Conservation (phyloP, 352 stramenopile species). For the Bremia lactucae region DNA sequence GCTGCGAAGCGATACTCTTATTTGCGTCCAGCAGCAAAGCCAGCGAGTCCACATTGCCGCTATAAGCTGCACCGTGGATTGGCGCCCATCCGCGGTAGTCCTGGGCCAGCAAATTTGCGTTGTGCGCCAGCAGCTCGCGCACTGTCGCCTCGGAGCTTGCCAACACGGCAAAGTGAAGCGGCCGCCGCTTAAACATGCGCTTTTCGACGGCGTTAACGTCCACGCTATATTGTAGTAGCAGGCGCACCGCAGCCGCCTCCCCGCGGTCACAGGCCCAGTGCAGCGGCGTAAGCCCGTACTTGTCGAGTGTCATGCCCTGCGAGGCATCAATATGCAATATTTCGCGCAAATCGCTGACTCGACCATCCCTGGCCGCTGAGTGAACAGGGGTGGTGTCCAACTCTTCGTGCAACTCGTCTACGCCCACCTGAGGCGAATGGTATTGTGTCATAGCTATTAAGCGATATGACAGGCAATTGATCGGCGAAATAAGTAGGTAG, state of each 20-base stretch:
- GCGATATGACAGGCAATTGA: too few relatives aligned
- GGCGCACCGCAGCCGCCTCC: slow-evolving; percentile 13
- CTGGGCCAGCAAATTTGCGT: slow-evolving; percentile 24
- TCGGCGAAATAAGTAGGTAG: too few relatives aligned
- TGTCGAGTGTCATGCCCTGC: slow-evolving; percentile 34
- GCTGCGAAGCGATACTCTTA: slow-evolving; percentile 7
- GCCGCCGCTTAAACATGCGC: slow-evolving; percentile 54
- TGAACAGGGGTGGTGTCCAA: slow-evolving; percentile 50
- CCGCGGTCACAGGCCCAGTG: slow-evolving; percentile 64
- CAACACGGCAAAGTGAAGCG: slow-evolving; percentile 56
- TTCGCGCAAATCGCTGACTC: slow-evolving; percentile 23
- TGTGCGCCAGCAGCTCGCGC: slow-evolving; percentile 25
- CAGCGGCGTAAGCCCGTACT: slow-evolving; percentile 59
- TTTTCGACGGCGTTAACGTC: slow-evolving; percentile 48
- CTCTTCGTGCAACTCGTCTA: slow-evolving; percentile 56
- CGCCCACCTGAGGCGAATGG: slow-evolving; percentile 44
- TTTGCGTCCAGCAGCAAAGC: slow-evolving; percentile 16
- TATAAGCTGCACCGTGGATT: slow-evolving; percentile 46
- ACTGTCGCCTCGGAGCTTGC: slow-evolving; percentile 25
- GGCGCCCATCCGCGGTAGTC: slow-evolving; percentile 54
- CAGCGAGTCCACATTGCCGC: slow-evolving; percentile 16
- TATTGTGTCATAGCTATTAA: too few relatives aligned
- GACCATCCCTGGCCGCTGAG: slow-evolving; percentile 41
- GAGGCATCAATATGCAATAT: slow-evolving; percentile 24
- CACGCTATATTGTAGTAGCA: slow-evolving; percentile 29